Percentiles rank a stretch among this genome's conserved stretches.
These are phyloP conservation scores for Salix udensis DNA, from an alignment of 345 rosid genomes.

Conservation along the genomic window DNA sequence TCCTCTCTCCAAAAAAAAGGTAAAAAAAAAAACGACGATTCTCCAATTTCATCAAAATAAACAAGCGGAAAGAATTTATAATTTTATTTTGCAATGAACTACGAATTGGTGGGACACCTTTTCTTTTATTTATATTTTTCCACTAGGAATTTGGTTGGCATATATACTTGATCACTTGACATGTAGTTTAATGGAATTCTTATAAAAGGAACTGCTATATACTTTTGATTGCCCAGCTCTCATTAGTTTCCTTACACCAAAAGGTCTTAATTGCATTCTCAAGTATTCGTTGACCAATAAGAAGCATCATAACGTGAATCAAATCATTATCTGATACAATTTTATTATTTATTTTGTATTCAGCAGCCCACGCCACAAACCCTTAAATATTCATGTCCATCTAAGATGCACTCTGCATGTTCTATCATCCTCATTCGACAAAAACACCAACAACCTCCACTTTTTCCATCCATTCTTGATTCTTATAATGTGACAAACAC, in stretches of 20 bases:
- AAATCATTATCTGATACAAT: not conserved
- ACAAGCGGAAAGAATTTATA: no score
- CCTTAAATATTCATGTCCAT: conserved; percentile 17
- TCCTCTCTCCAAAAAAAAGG: no score
- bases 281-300: not conserved
- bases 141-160: no score
- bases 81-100: no score
- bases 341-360: conserved; percentile 11
- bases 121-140: no score
- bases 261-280: not conserved
- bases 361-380: conserved; percentile 1
- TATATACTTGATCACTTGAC: no score
- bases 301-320: not conserved
- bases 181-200: no score
- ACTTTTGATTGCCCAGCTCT: no score
- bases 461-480: not conserved
- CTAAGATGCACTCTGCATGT: conserved; percentile 11
- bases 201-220: no score
- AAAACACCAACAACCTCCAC: not conserved
- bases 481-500: not conserved
- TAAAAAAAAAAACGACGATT: no score
- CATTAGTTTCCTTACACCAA: not conserved
- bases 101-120: no score
- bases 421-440: not conserved
- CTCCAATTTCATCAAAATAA: no score